These are phyloP conservation scores for Aurantiochytrium sp. DNA, from an alignment of 108 stramenopile genomes.

Conservation along the genomic window DNA sequence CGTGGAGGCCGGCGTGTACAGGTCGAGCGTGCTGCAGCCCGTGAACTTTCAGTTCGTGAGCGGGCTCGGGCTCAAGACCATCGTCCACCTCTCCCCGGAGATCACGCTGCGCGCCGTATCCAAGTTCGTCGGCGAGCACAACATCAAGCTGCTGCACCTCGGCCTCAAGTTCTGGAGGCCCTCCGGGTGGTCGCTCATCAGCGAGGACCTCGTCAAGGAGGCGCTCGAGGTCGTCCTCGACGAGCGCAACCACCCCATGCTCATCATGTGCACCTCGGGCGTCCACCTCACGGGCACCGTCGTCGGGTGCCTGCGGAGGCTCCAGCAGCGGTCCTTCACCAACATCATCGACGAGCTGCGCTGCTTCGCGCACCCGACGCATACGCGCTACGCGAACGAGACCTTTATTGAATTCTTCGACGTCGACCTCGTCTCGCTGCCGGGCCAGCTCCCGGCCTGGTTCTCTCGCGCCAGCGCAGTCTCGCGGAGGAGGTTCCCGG, in stretches of 20 bases:
- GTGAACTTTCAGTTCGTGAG: conserved; percentile 6
- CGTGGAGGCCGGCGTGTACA: conserved; percentile 7
- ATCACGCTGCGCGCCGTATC: not conserved
- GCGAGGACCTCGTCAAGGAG: conserved; percentile 29
- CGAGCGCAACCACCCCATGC: conserved; percentile 3
- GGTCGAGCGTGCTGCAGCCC: conserved; percentile 16
- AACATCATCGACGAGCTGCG: conserved; percentile 15
- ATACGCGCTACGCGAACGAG: conserved; percentile 25
- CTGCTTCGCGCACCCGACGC: not conserved
- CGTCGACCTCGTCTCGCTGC: not conserved
- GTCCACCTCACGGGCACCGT: conserved; percentile 11
- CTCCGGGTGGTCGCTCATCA: conserved; percentile 2
- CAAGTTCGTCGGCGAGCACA: not conserved
- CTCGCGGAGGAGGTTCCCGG: not conserved
- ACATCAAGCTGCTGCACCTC: conserved; percentile 10
- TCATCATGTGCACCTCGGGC: conserved; percentile 18
- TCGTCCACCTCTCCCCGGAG: not conserved
- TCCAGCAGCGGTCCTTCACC: not conserved
- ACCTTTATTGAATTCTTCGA: conserved; percentile 30
- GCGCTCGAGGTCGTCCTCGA: conserved; percentile 5
- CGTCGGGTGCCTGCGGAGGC: not conserved
- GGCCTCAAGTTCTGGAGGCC: conserved; percentile 24
- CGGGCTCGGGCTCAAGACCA: not conserved
- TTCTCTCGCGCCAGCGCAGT: not conserved
- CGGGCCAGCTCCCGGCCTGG: not conserved